A percentile compares a stretch with the other conserved stretches of the same genome.
Evolutionary conservation across 176 grass and related monocot species (phyloP).

Genomic region (Ananas comosus): DNA sequence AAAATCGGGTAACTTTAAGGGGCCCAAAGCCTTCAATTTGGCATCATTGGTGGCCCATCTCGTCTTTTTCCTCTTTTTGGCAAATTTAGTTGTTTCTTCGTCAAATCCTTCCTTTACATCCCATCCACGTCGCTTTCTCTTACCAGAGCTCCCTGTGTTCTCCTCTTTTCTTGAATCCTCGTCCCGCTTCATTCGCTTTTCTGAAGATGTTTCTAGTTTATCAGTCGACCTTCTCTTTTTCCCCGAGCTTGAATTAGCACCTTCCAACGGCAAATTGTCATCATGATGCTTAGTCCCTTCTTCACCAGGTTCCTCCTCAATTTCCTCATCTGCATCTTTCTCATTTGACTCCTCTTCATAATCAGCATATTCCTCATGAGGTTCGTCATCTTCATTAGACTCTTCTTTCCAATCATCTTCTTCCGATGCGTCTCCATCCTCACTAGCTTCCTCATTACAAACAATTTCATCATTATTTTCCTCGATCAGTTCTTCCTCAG

Average conservation of each 20-base stretch:
- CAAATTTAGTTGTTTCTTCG: background rate
- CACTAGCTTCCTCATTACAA: slow-evolving; percentile 16
- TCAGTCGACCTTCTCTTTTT: slow-evolving; percentile 43
- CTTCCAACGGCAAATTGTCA: slow-evolving; percentile 22
- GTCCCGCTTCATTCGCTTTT: slow-evolving; percentile 24
- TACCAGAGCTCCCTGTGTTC: slow-evolving; percentile 10
- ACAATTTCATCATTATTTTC: slow-evolving; percentile 6
- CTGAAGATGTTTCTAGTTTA: slow-evolving; percentile 18
- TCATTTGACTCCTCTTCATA: slow-evolving; percentile 9
- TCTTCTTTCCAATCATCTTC: slow-evolving; percentile 18
- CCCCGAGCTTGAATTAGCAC: slow-evolving; percentile 26
- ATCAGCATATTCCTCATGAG: slow-evolving; percentile 14
- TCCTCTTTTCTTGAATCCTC: slow-evolving; percentile 7
- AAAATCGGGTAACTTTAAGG: slow-evolving; percentile 13
- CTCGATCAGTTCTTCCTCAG: no score
- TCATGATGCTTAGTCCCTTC: slow-evolving; percentile 22
- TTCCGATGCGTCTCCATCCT: slow-evolving; percentile 34
- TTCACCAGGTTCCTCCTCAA: slow-evolving; percentile 15
- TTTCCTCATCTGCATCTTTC: background rate
- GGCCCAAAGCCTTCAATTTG: slow-evolving; percentile 10
- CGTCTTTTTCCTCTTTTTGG: slow-evolving; percentile 15
- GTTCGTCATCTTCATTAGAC: slow-evolving; percentile 4
- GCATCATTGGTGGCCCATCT: slow-evolving; percentile 2
- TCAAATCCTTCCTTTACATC: slow-evolving; percentile 2
- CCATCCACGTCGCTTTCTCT: slow-evolving; percentile 13